phyloP scores from a whole-genome alignment of 495 filamentous ascomycete species.

The Penicillium manginii region DNA sequence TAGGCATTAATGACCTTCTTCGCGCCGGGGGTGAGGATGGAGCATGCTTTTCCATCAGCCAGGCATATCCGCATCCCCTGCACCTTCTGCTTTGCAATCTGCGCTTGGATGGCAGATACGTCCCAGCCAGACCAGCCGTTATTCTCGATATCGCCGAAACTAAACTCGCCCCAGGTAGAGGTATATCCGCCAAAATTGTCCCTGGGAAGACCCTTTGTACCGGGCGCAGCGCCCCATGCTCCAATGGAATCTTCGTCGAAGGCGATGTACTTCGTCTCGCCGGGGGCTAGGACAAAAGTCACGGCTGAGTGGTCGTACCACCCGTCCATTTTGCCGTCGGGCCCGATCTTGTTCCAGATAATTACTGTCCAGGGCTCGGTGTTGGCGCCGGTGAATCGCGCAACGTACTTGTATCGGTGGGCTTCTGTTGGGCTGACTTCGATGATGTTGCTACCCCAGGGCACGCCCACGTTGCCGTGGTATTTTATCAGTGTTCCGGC shows the following conservation, averaged over 20 bases:
- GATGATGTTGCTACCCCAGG: conserved; percentile 60
- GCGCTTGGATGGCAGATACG: conserved; percentile 51
- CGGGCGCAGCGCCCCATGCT: conserved; percentile 41
- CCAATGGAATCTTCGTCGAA: conserved; percentile 53
- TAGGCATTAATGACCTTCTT: conserved; percentile 40
- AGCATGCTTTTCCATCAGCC: conserved; percentile 34
- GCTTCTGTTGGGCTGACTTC: conserved; percentile 38
- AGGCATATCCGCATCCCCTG: conserved; percentile 45
- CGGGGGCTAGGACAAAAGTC: conserved; percentile 46
- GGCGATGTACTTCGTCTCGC: conserved; percentile 49
- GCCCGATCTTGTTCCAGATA: conserved; percentile 59
- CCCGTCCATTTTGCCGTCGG: conserved; percentile 44
- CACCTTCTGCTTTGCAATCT: conserved; percentile 35
- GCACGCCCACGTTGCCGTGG: conserved; percentile 52
- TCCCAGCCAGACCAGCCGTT: conserved; percentile 48
- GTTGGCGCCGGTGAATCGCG: conserved; percentile 44
- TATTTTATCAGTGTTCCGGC: conserved; percentile 37
- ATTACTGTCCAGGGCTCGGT: conserved; percentile 43
- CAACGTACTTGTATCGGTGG: conserved; percentile 50
- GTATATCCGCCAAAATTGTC: conserved; percentile 44
- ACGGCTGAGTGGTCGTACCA: conserved; percentile 51
- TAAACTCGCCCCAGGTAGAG: conserved; percentile 52
- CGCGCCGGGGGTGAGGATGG: conserved; percentile 36
- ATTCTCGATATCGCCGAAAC: conserved; percentile 41
- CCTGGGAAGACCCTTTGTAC: conserved; percentile 32